Base-by-base conservation (phyloP, 1,284 basidiomycete species). In the Cutaneotrichosporon sp. region DNA sequence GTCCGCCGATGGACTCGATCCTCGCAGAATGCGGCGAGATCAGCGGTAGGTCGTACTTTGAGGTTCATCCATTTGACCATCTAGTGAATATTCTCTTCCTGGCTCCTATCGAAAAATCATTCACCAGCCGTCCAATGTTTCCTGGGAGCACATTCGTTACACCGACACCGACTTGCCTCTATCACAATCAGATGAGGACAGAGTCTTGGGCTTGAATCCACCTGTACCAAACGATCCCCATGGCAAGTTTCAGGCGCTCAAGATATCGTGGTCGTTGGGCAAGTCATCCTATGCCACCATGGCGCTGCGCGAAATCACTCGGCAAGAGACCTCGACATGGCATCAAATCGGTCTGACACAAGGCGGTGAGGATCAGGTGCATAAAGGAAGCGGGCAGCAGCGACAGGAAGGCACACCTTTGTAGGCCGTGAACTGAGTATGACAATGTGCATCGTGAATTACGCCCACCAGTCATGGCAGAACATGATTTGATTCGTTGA, bases 231-330 rank as follows among this genome's bases (percentile, higher is more conserved):
- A 67, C 39, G 67, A 71, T 38, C 66, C 69, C 1, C 79, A 80
- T 13, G 90, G 89, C 42, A 86, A 83, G 64, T 93, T 92, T 73
- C 77, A 84, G 68, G 91, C 92, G 1, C 76, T 96, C 35, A 90
- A 91, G 67, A 83, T 96, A 52, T 77, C 83, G 46, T 76, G 94
- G 54, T 83, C 81, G 13, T 80, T 97, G 18, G 88, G 88, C 20
- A 89, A 89, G 4, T 86, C 88, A 2, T 87, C 89, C 3, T 97
- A 94, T 73, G 92, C 92, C 2, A 97, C 92, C 4, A 97, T 97
- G 92, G 91, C 91, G 4, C 73, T 97, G 59, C 83, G 92, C 42
- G 90, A 94, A 74, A 84, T 94, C 41, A 94, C 90, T 13, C 91
- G 92, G 76, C 87, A 86, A 37, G 90, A 93, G 66, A 96, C 91